Base-by-base conservation (phyloP, 2,329 filamentous ascomycete species). In the Fusarium anguioides region DNA sequence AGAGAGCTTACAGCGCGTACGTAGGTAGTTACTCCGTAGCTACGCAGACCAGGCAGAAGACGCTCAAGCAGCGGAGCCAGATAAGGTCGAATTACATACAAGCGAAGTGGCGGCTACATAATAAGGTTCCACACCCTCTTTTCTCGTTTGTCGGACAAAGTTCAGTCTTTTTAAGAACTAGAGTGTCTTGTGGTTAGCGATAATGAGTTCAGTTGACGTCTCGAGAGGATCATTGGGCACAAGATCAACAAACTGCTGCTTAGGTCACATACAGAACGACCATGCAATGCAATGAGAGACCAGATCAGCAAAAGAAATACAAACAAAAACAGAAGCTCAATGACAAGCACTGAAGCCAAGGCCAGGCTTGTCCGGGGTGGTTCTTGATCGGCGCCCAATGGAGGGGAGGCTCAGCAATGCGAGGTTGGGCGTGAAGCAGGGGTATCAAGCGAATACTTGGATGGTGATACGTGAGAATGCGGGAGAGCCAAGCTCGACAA, bases 101-200 rank as follows among this genome's bases (percentile, higher is more conserved):
- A 54, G 21, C 29, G 29, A 50, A 60, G 70, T 73, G 69, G 66
- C 63, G 70, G 68, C 67, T 61, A 65, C 50, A 50, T 36, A 64
- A 64, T 69, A 71, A 73, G 71, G 71, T 73, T 73, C 64, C 71
- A 73, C 71, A 62, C 71, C 71, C 67, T 37, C 48, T 49, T 39
- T 65, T 69, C 59, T 58, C 49, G 27, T 39, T 45, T 64, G 41
- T 60, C n/a, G 20, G 48, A 42, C 37, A 37, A 47, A 41, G 35
- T 42, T 65, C 60, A 48, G 23, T 36, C 26, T 26, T 42, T 50
- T 47, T 50, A 45, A 37, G 52, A 51, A 42, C 46, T 33, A 57
- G 42, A 23, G 35, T 21, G 46, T 29, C 44, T 58, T 40, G 37
- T 58, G 35, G 50, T 50, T 47, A 64, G 37, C 23, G 27, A 63